Evolutionary conservation across 106 monocot species (phyloP), one percentile per base, ranked within the genome.

Genomic region (Xerophyta viscosa): DNA sequence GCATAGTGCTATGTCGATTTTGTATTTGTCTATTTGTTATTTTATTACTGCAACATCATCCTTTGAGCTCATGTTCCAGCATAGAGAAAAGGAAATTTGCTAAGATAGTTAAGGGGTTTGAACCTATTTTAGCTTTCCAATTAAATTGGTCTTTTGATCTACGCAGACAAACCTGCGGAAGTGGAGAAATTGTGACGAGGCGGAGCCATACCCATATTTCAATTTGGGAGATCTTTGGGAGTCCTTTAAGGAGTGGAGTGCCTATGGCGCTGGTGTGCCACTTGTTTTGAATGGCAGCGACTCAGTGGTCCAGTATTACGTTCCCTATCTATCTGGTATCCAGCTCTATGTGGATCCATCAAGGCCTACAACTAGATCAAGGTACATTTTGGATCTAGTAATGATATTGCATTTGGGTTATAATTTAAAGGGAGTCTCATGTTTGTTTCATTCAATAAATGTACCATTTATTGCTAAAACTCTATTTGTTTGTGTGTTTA

Each of bases 141-240:
- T 46, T 17, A 46, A 29, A 8, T 10, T 54, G 27, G 31, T 27
- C 14, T 17, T 12, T n/a, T 29, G 24, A 1, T 51, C 1, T 27
- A 14, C 15, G 37, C 74, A 91, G 84, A 75, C 25, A 51, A 71
- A 45, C 13, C 11, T 25, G 53, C 74, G 71, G 60, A 61, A 56
- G 15, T 52, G 81, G 63, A 76, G 64, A 57, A 71, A 63, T 23
- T 27, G 20, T 14, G 71, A 77, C 25, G 62, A 15, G n/a, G 47
- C 13, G 18, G 72, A 83, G 4, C 61, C 41, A 42, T 31, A 20
- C 3, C 48, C 62, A 1, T 91, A 75, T 39, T 92, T 67, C 48
- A 58, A 46, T 58, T 78, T 92, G 8, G 71, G 44, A 15, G 92
- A 92, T 71, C 68, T 92, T 13, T 92, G 86, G 92, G 79, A 84